Percentiles rank a stretch among this genome's conserved stretches.
Conservation (phyloP, 2,329 filamentous ascomycete genomes). For the Fusarium buharicum region DNA sequence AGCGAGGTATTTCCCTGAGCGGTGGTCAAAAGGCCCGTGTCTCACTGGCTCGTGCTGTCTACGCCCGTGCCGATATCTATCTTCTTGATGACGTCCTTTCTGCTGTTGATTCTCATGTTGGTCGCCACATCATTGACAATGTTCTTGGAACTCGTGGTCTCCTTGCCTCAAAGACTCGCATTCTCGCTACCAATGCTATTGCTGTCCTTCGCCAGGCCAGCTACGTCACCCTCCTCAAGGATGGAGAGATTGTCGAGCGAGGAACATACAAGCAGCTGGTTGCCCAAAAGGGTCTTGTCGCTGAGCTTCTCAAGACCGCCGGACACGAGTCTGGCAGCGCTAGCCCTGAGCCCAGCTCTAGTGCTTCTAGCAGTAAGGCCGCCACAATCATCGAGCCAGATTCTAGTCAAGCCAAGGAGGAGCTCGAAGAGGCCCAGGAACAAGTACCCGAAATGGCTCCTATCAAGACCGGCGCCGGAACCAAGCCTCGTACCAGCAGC, state of each 20-base stretch:
- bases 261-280: conserved; percentile 92
- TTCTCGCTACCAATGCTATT: conserved; percentile 95
- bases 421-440: conserved; percentile 83
- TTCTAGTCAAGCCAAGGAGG: conserved; percentile 66
- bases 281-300: conserved; percentile 92
- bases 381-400: conserved; percentile 67
- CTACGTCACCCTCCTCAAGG: conserved; percentile 85
- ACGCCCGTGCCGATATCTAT: conserved; percentile 96
- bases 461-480: conserved; percentile 68
- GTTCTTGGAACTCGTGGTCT: conserved; percentile 89
- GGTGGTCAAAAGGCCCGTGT: conserved; percentile 96
- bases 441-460: conserved; percentile 78
- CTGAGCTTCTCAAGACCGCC: conserved; percentile 82
- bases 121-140: conserved; percentile 92
- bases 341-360: conserved; percentile 56
- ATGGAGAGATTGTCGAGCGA: conserved; percentile 84
- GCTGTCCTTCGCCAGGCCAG: conserved; percentile 89
- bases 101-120: conserved; percentile 98
- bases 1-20: conserved; percentile 94
- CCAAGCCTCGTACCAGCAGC: conserved; percentile 73
- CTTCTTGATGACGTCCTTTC: conserved; percentile 93
- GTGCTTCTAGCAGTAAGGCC: conserved; percentile 61
- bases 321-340: conserved; percentile 65
- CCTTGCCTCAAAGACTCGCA: conserved; percentile 84
- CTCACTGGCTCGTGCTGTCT: conserved; percentile 91